Evolutionary conservation across 129 eudicot species (phyloP).

Genomic region (Saussurea involucrata): DNA sequence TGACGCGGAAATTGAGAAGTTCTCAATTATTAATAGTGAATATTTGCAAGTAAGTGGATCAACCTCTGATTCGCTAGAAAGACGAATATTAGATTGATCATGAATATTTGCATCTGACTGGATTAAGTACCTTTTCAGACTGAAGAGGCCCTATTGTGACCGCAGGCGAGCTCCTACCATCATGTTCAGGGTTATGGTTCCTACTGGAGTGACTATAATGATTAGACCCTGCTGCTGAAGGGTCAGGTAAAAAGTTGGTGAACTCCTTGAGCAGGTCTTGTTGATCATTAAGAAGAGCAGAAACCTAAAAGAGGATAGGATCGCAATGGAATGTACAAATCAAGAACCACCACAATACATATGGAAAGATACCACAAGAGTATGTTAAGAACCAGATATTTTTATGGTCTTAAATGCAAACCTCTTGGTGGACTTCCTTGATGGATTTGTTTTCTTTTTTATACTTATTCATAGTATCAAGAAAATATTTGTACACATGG

Average conservation of each 20-base stretch:
- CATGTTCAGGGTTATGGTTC: slow-evolving; percentile 33
- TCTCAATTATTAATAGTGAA: background rate
- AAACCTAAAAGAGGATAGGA: slow-evolving; percentile 54
- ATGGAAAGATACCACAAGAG: background rate
- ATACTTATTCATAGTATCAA: slow-evolving; percentile 71
- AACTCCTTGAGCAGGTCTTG: slow-evolving; percentile 79
- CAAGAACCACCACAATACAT: background rate
- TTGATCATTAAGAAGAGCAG: slow-evolving; percentile 74
- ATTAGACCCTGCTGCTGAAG: slow-evolving; percentile 42
- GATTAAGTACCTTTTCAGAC: slow-evolving; percentile 49
- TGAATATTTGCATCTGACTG: slow-evolving; percentile 1
- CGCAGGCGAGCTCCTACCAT: slow-evolving; percentile 43
- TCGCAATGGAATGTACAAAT: slow-evolving; percentile 9
- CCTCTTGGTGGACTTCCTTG: slow-evolving; percentile 78
- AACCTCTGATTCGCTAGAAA: background rate
- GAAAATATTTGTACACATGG: slow-evolving; percentile 82
- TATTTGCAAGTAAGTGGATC: slow-evolving; percentile 1
- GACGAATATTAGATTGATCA: slow-evolving; percentile 14
- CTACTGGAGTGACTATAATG: slow-evolving; percentile 47
- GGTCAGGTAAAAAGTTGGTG: slow-evolving; percentile 69
- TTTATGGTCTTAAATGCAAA: slow-evolving; percentile 11
- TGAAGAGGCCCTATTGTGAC: slow-evolving; percentile 31
- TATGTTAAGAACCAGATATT: background rate
- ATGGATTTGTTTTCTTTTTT: slow-evolving; percentile 64
- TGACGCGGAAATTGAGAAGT: background rate